Base-by-base conservation (phyloP, 2,329 filamentous ascomycete genomes). In the Lecanosticta acicola region DNA sequence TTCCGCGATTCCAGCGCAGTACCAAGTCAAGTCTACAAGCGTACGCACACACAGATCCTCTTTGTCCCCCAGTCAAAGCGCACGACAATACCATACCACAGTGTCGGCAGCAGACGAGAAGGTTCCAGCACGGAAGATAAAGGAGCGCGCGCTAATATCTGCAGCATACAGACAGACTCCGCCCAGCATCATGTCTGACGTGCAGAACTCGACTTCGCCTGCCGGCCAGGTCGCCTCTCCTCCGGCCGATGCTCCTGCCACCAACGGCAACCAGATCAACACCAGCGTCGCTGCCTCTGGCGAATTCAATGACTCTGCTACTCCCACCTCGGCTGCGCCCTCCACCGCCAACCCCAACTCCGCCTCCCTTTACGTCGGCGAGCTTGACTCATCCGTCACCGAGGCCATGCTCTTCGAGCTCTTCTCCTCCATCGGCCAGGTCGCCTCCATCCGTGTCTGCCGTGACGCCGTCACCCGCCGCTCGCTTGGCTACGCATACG, bases 361-460 rank as follows among this genome's bases (percentile, higher is more conserved):
- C 43, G 93, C 93, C 56, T 98, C 93, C 49, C 88, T 98, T 69
- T 98, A 98, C 71, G 93, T 98, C 60, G 93, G 93, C 71, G 93
- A 98, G 78, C 88, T 98, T 63, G 93, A 98, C 71, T 83, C 87
- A 62, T 93, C 88, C 53, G 93, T 98, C 70, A 98, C 93, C 57
- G 93, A 98, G 80, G 93, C 93, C 61, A 98, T 98, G 93, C 89
- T 98, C 66, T 98, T 97, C 73, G 93, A 98, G 82, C 87, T 98
- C 56, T 98, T 98, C 81, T 97, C 93, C 51, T 93, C 94, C 73
- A 98, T 98, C 67, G 93, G 93, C 62, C 91, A 94, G 66, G 93
- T 98, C 64, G 93, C 93, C 59, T 98, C 93, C 52, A 98, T 98
- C 72, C 93, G 93, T 80, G 93, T 98, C 69, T 98, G 93, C 82